phyloP scores from a whole-genome alignment of 257 asterid species.

The Solanum arcanum region DNA sequence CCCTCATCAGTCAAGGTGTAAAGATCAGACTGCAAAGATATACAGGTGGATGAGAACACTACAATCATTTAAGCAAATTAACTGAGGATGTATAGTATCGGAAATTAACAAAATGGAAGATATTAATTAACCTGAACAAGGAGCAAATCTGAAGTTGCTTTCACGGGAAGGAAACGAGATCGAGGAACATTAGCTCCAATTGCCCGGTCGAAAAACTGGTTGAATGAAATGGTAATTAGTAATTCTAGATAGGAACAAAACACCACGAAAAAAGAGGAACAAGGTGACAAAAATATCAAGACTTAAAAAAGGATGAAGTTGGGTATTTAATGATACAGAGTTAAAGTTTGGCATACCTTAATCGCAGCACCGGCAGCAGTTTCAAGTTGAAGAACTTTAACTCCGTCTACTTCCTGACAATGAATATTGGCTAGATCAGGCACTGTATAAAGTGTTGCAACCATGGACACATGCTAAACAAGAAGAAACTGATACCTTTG shows the following conservation, averaged over 20 bases:
- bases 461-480: neutral
- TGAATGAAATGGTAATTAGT: neutral
- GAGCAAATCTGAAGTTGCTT: constrained; percentile 92
- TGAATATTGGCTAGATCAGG: neutral
- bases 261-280: neutral
- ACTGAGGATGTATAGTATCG: neutral
- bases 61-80: neutral
- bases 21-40: constrained; percentile 78
- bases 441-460: neutral
- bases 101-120: neutral
- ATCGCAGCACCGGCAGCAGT: constrained; percentile 99
- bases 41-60: constrained; percentile 5
- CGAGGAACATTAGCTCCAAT: constrained; percentile 96
- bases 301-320: neutral
- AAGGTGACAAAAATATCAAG: neutral
- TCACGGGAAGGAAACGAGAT: constrained; percentile 96
- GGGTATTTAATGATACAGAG: neutral
- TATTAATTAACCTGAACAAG: constrained; percentile 71
- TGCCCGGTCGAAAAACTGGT: constrained; percentile 84
- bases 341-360: constrained; percentile 31
- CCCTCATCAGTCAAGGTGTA: constrained; percentile 87
- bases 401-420: constrained; percentile 84
- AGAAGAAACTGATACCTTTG: constrained; percentile 44
- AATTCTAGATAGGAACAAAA: neutral
- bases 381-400: constrained; percentile 95